A percentile compares a stretch with the other conserved stretches of the same genome.
These are phyloP conservation scores for Sclerotinia subarctica DNA, from an alignment of 2,329 filamentous ascomycete genomes.

Conservation along the genomic window DNA sequence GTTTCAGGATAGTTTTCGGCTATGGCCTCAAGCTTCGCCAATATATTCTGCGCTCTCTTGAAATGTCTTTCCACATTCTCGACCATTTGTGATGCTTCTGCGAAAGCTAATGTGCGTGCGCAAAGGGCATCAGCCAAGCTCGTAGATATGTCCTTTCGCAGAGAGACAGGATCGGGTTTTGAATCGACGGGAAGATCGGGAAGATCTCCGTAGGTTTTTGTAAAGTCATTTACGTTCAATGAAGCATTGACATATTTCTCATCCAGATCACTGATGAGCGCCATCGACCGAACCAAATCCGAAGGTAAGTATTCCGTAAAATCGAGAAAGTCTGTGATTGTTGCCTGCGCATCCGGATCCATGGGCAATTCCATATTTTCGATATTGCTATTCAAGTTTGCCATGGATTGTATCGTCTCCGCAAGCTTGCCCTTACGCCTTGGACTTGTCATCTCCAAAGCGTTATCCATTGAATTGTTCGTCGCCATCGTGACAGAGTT, in stretches of 20 bases:
- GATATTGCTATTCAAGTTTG: conserved; percentile 34
- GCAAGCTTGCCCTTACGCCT: conserved; percentile 36
- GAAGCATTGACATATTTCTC: conserved; percentile 56
- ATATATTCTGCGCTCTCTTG: conserved; percentile 56
- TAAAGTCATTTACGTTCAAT: conserved; percentile 53
- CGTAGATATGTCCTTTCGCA: conserved; percentile 60
- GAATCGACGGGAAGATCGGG: conserved; percentile 48
- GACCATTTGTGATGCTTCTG: conserved; percentile 61
- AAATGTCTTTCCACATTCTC: conserved; percentile 63
- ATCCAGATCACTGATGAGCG: conserved; percentile 63
- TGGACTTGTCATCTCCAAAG: conserved; percentile 33
- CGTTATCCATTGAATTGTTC: conserved; percentile 29
- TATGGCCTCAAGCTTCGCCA: conserved; percentile 58
- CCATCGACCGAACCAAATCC: conserved; percentile 63
- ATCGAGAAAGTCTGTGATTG: conserved; percentile 67
- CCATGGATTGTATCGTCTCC: conserved; percentile 37
- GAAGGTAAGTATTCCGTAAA: conserved; percentile 62
- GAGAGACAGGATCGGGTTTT: conserved; percentile 47
- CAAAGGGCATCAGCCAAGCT: conserved; percentile 53
- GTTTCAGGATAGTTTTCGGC: conserved; percentile 56
- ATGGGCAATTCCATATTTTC: conserved; percentile 40
- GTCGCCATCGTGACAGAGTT: conserved; percentile 27
- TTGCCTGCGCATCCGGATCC: conserved; percentile 66
- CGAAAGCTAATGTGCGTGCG: conserved; percentile 56
- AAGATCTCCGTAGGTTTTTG: conserved; percentile 54